Percentiles rank a stretch among this genome's conserved stretches.
These are phyloP conservation scores for Backusella sp. DNA, from an alignment of 192 early-diverging fungal species.

Conservation along the genomic window DNA sequence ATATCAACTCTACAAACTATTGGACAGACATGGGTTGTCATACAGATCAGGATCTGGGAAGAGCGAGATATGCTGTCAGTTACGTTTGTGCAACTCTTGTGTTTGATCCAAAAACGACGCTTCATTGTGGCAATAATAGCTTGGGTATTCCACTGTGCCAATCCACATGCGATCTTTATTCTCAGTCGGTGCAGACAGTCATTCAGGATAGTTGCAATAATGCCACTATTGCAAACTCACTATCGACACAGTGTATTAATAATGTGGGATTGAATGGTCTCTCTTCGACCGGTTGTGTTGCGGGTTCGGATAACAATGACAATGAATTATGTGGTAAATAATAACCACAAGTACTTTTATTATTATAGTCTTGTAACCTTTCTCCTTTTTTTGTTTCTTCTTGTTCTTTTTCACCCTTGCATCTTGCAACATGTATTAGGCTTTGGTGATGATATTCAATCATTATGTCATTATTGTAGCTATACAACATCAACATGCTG, in stretches of 20 bases:
- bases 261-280: background rate
- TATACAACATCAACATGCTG: conserved; percentile 16
- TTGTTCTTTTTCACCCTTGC: background rate
- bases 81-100: background rate
- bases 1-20: background rate
- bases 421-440: background rate
- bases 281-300: conserved; percentile 1
- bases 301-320: conserved; percentile 6
- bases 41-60: background rate
- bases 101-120: background rate
- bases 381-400: background rate
- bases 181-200: background rate
- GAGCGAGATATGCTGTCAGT: conserved; percentile 11
- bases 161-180: conserved; percentile 9
- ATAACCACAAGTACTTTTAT: background rate
- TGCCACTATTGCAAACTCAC: background rate
- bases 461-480: conserved; percentile 22
- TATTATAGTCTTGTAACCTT: background rate
- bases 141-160: conserved; percentile 8
- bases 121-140: background rate
- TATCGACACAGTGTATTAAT: background rate
- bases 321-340: conserved; percentile 12
- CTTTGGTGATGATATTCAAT: conserved; percentile 18
- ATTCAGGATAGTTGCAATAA: background rate
- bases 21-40: conserved; percentile 6